Percentiles rank a stretch among this genome's conserved stretches.
These are phyloP conservation scores for Lasiosphaeria miniovina DNA, from an alignment of 495 filamentous ascomycete species.

Conservation along the genomic window DNA sequence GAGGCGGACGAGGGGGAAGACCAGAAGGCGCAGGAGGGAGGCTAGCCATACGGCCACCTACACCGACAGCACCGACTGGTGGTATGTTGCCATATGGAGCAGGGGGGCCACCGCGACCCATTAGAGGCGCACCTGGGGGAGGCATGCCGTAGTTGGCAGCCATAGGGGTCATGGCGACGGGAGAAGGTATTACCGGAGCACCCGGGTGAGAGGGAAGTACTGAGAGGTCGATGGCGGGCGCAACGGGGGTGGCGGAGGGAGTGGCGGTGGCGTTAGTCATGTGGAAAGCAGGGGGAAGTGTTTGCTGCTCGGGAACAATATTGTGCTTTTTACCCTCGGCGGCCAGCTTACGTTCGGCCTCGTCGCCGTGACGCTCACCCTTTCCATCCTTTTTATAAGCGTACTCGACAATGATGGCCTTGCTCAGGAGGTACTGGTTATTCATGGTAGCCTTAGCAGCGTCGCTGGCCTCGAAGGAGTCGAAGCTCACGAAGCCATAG, in stretches of 20 bases:
- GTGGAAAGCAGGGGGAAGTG: constrained; percentile 55
- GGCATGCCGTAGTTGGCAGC: constrained; percentile 34
- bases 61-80: constrained; percentile 27
- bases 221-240: constrained; percentile 10
- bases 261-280: constrained; percentile 34
- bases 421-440: constrained; percentile 95
- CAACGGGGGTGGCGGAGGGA: constrained; percentile 15
- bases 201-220: constrained; percentile 6
- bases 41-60: constrained; percentile 27
- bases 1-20: constrained; percentile 74
- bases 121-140: constrained; percentile 44
- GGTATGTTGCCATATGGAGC: constrained; percentile 27
- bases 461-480: constrained; percentile 91
- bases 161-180: constrained; percentile 27
- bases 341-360: constrained; percentile 89
- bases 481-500: constrained; percentile 94
- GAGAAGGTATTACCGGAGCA: not conserved
- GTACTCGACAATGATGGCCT: constrained; percentile 92
- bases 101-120: constrained; percentile 29
- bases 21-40: constrained; percentile 68
- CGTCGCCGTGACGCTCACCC: constrained; percentile 91
- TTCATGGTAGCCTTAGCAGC: constrained; percentile 91
- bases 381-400: constrained; percentile 99
- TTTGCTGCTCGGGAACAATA: constrained; percentile 67
- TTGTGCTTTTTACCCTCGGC: constrained; percentile 93